Percentiles rank a stretch among this genome's conserved stretches.
Evolutionary conservation across 352 stramenopile species (phyloP).

Genomic region (Plasmopara viticola): DNA sequence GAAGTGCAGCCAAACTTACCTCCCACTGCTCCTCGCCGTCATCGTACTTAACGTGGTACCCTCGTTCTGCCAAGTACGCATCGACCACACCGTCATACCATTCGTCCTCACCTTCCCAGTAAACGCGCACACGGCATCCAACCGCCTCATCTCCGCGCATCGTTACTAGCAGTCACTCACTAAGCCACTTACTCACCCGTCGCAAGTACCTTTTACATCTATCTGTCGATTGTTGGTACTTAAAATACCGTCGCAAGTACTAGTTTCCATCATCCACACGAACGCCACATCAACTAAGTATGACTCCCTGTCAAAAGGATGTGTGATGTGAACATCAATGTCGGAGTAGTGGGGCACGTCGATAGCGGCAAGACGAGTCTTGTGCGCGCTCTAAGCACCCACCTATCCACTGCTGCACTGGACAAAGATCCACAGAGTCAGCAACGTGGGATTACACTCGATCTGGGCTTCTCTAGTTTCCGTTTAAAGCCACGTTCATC

Average conservation of each 20-base stretch:
- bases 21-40: constrained; percentile 79
- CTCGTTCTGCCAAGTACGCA: constrained; percentile 21
- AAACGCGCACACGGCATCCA: constrained; percentile 51
- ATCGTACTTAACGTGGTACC: constrained; percentile 66
- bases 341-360: constrained; percentile 23
- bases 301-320: no score
- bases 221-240: no score
- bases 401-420: constrained; percentile 95
- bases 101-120: constrained; percentile 55
- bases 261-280: no score
- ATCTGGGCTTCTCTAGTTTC: no score
- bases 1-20: constrained; percentile 4
- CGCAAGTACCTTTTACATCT: no score
- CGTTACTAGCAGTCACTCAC: constrained; percentile 51
- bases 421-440: constrained; percentile 98
- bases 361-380: constrained; percentile 98
- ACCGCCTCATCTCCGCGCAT: constrained; percentile 20
- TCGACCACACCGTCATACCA: constrained; percentile 65
- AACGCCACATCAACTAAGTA: no score
- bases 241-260: no score
- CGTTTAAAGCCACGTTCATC: no score
- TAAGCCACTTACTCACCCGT: no score
- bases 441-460: constrained; percentile 85
- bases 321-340: no score
- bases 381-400: constrained; percentile 95